Evolutionary conservation across 164 flowering plant genomes (phyloP).

Genomic region (Buxus sempervirens): DNA sequence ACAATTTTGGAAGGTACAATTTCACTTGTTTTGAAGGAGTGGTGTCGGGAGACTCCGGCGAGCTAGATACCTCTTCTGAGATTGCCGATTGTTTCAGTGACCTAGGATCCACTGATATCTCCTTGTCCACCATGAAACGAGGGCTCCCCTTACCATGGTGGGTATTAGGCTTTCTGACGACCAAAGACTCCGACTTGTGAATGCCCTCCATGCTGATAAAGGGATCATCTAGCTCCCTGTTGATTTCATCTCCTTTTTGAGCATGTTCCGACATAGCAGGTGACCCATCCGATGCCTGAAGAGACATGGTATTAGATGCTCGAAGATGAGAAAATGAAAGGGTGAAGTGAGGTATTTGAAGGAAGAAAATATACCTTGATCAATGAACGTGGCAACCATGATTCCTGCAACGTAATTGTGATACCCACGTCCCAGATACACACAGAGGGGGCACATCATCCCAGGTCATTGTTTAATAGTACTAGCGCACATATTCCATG

Average conservation of each 20-base stretch:
- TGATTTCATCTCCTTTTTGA: background rate
- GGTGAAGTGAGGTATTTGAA: background rate
- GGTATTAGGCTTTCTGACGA: background rate
- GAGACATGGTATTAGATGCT: background rate
- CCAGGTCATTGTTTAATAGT: no score
- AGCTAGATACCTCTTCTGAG: conserved; percentile 2
- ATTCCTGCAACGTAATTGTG: no score
- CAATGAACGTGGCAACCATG: no score
- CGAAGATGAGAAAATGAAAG: background rate
- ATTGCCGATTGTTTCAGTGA: conserved; percentile 34
- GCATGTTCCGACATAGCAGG: no score
- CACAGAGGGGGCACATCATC: no score
- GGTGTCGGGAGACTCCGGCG: conserved; percentile 1
- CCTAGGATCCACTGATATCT: conserved; percentile 56
- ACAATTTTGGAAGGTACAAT: conserved; percentile 7
- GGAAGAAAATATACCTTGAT: background rate
- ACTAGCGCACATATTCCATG: no score
- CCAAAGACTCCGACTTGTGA: no score
- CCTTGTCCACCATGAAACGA: conserved; percentile 16
- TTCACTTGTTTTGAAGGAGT: conserved; percentile 4
- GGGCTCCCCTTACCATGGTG: background rate
- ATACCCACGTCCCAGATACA: no score
- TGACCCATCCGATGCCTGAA: background rate
- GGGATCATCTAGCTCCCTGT: background rate
- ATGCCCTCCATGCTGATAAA: background rate